Conservation (phyloP, 1,284 basidiomycete species). For the Earliella scabrosa region DNA sequence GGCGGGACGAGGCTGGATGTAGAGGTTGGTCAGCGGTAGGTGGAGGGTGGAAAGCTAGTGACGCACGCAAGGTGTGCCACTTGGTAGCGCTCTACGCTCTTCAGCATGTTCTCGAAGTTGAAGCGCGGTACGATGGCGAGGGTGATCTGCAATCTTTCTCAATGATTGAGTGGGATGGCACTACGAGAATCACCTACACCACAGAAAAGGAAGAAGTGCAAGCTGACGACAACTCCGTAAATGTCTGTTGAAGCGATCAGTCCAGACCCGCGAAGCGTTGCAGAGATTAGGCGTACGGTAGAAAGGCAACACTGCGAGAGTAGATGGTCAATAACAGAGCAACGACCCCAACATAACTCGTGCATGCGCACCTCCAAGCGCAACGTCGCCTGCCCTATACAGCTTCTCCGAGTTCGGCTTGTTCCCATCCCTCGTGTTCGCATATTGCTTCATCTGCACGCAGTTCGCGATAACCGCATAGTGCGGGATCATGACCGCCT, state of each 20-base stretch:
- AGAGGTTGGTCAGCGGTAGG: slow-evolving; percentile 7
- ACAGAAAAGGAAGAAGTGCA: slow-evolving; percentile 59
- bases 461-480: slow-evolving; percentile 70
- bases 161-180: slow-evolving; percentile 2
- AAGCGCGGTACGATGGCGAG: slow-evolving; percentile 76
- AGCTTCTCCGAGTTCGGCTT: slow-evolving; percentile 39
- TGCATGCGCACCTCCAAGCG: slow-evolving; percentile 45
- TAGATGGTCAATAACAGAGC: too few relatives aligned
- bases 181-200: slow-evolving; percentile 45
- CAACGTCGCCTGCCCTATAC: slow-evolving; percentile 57
- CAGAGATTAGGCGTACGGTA: slow-evolving; percentile 32
- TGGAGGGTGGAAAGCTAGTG: slow-evolving; percentile 14
- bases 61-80: slow-evolving; percentile 66
- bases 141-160: slow-evolving; percentile 33
- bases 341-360: too few relatives aligned
- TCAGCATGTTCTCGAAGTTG: slow-evolving; percentile 65
- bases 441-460: slow-evolving; percentile 60
- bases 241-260: slow-evolving; percentile 52
- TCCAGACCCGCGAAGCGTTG: neutral
- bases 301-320: slow-evolving; percentile 37
- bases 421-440: slow-evolving; percentile 21
- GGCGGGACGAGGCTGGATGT: slow-evolving; percentile 66
- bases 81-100: slow-evolving; percentile 66
- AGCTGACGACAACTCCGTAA: slow-evolving; percentile 70
- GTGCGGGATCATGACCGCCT: slow-evolving; percentile 40